Base-by-base conservation (phyloP, 1,139 yeast genomes). In the Pneumocystis carinii region DNA sequence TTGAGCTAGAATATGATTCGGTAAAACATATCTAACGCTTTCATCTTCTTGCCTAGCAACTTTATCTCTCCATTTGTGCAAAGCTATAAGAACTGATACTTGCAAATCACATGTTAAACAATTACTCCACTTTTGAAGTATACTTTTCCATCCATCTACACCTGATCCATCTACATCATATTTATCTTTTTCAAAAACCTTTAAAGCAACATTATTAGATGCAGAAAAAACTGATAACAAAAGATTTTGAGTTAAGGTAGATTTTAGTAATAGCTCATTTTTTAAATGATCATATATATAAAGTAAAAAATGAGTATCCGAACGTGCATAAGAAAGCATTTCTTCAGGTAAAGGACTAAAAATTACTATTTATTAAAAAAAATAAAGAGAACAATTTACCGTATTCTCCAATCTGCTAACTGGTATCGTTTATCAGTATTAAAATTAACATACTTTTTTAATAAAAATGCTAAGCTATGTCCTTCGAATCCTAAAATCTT, bases 371-470 rank as follows among this genome's bases (percentile, higher is more conserved):
- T 48, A 24, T 15, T 24, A 48, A 48, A 24, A 48, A 24, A 48
- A 17, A 17, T 24, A 12, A 24, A 48, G 27, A 24, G 12, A 48
- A 48, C 14, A 48, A 48, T 24, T 14, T 19, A 48, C 69, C 99
- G 80, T 4, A 86, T 76, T 73, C 99, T 82, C 99, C 99, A 92
- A 74, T 92, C 99, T 0, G 97, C 96, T 67, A 92, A 76, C 74
- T 94, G 99, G 73, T 90, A 94, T 74, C 90, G 87, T 71, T 94
- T 94, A 8, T 96, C 87, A 0, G 98, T 90, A 68, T 84, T 84
- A 74, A 92, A 92, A 62, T 82, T 79, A 8, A 95, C 96, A 74
- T 80, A 89, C 27, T 80, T 80, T 70, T 90, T 96, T 63, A 94
- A 77, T 61, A 94, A 76, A 72, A 83, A 88, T 0, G 97, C 96